Conservation (phyloP, 192 early-diverging fungal genomes). For the Funneliformis geosporum region DNA sequence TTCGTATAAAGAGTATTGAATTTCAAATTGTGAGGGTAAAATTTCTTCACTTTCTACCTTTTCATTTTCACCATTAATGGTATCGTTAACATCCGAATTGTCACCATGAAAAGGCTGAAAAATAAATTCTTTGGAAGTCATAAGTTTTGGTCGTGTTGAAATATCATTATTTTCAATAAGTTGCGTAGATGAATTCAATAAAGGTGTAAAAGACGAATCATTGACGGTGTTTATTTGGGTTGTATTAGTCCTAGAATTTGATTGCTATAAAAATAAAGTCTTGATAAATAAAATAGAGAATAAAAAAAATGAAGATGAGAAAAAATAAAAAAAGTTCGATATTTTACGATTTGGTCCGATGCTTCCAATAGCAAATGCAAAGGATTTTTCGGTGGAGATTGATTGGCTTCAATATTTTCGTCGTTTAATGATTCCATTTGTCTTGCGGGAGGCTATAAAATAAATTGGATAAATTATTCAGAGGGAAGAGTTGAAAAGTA, state of each 20-base stretch:
- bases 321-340: no score
- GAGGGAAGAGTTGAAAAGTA: neutral
- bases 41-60: neutral
- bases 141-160: neutral
- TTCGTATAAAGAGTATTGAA: slow-evolving; percentile 8
- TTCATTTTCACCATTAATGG: neutral
- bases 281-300: no score
- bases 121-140: neutral
- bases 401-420: neutral
- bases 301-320: neutral
- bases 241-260: neutral
- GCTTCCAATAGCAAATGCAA: slow-evolving; percentile 29
- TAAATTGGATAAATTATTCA: no score
- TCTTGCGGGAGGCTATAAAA: neutral
- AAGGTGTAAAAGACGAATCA: neutral
- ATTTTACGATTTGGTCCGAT: slow-evolving; percentile 26
- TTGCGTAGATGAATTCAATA: neutral
- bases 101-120: neutral
- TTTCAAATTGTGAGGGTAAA: slow-evolving; percentile 3
- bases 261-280: slow-evolving; percentile 9
- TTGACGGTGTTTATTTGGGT: neutral
- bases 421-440: neutral
- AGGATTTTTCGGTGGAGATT: slow-evolving; percentile 2
- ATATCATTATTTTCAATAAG: neutral
- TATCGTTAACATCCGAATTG: neutral